Conservation (phyloP, 2,329 filamentous ascomycete genomes). For the Curvularia hawaiiensis region DNA sequence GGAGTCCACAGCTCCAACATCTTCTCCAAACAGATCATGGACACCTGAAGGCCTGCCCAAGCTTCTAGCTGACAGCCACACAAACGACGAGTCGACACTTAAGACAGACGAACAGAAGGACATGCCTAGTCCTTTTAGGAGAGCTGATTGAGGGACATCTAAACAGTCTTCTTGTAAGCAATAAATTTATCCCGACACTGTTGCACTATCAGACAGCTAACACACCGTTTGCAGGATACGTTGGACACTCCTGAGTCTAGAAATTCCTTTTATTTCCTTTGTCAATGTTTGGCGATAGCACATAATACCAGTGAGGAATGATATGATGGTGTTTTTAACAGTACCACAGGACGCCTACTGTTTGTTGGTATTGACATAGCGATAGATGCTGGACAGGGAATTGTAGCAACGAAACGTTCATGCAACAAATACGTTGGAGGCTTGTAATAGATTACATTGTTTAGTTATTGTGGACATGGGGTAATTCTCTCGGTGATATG, state of each 20-base stretch:
- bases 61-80: not conserved
- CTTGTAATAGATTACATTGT: conserved; percentile 7
- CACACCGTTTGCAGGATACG: not conserved
- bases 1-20: conserved; percentile 3
- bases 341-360: not conserved
- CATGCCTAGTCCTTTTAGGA: conserved; percentile 1
- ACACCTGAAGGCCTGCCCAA: conserved; percentile 7
- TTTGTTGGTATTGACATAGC: not conserved
- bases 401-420: not conserved
- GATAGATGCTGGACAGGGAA: not conserved
- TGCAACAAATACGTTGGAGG: not conserved
- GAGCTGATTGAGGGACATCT: not conserved
- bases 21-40: conserved; percentile 5
- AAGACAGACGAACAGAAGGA: conserved; percentile 1
- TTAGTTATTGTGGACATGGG: not conserved
- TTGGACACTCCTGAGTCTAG: not conserved
- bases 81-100: not conserved
- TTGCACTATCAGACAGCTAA: not conserved
- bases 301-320: not conserved
- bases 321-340: not conserved
- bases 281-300: not conserved
- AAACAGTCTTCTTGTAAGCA: conserved; percentile 5
- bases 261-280: not conserved
- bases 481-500: not conserved
- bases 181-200: not conserved